Conservation (phyloP, 768 basidiomycete species). For the Phlebiopsis gigantea region DNA sequence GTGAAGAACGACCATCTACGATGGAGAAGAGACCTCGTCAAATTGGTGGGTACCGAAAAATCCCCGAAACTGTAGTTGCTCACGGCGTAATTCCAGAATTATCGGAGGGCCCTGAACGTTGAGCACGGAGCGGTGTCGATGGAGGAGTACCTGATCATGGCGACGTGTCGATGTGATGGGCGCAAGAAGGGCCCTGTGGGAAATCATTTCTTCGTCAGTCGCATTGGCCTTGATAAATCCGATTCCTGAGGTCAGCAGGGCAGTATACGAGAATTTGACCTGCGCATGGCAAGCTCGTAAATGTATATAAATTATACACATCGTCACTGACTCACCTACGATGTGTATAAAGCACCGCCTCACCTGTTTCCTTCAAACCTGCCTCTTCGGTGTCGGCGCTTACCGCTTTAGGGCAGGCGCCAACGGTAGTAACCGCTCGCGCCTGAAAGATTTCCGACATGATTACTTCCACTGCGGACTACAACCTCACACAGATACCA, state of each 20-base stretch:
- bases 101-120: not conserved
- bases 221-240: no score
- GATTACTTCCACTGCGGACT: not conserved
- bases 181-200: not conserved
- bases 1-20: slow-evolving; percentile 2
- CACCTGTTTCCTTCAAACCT: slow-evolving; percentile 2
- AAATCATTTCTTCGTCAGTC: no score
- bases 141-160: not conserved
- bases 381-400: not conserved
- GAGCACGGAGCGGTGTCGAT: not conserved
- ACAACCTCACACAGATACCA: not conserved
- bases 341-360: no score
- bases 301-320: no score
- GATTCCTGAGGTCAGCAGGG: no score
- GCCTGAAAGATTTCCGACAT: not conserved
- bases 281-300: no score
- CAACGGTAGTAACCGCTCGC: not conserved
- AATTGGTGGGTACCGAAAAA: slow-evolving; percentile 10
- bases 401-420: slow-evolving; percentile 9
- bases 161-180: not conserved
- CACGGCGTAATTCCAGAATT: slow-evolving; percentile 3
- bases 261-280: no score
- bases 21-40: slow-evolving; percentile 9
- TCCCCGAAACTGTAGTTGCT: slow-evolving; percentile 7
- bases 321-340: no score